Percentiles rank a stretch among this genome's conserved stretches.
phyloP scores from a whole-genome alignment of 2,329 filamentous ascomycete species.

The Ramularia collo-cygni region DNA sequence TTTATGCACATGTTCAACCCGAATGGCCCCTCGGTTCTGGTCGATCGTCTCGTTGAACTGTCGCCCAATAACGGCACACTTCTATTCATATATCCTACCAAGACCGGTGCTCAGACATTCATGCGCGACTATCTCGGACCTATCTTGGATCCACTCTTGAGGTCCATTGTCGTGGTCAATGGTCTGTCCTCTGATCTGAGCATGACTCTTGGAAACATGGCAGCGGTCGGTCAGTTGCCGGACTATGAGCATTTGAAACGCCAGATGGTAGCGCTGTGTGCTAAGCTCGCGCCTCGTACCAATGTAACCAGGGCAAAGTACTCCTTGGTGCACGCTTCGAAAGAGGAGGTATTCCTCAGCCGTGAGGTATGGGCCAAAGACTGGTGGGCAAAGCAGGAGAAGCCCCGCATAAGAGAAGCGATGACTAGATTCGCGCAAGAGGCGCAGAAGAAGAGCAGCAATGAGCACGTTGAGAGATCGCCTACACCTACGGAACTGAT shows the following conservation, averaged over 20 bases:
- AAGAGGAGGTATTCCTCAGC: slow-evolving; percentile 45
- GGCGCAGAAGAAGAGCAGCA: slow-evolving; percentile 34
- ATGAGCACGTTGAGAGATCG: slow-evolving; percentile 26
- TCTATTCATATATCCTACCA: slow-evolving; percentile 57
- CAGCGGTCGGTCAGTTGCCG: slow-evolving; percentile 47
- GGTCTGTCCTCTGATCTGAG: slow-evolving; percentile 52
- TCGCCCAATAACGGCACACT: slow-evolving; percentile 51
- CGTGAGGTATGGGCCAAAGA: slow-evolving; percentile 51
- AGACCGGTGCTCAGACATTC: slow-evolving; percentile 51
- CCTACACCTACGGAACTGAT: slow-evolving; percentile 48
- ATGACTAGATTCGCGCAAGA: slow-evolving; percentile 40
- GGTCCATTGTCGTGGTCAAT: slow-evolving; percentile 53
- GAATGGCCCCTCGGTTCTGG: slow-evolving; percentile 50
- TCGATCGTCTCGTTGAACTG: slow-evolving; percentile 55
- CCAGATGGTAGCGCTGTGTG: slow-evolving; percentile 22
- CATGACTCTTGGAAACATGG: slow-evolving; percentile 47
- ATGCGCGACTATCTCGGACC: slow-evolving; percentile 54
- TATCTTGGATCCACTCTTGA: slow-evolving; percentile 54
- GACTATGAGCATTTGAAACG: slow-evolving; percentile 41
- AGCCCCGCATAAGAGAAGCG: slow-evolving; percentile 49
- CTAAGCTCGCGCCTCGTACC: slow-evolving; percentile 21
- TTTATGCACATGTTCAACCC: slow-evolving; percentile 52
- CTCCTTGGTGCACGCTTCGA: slow-evolving; percentile 44
- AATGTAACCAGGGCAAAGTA: slow-evolving; percentile 28
- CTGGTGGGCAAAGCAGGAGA: slow-evolving; percentile 61